Conservation (phyloP, 345 rosid species). For the Lepidium africanum region DNA sequence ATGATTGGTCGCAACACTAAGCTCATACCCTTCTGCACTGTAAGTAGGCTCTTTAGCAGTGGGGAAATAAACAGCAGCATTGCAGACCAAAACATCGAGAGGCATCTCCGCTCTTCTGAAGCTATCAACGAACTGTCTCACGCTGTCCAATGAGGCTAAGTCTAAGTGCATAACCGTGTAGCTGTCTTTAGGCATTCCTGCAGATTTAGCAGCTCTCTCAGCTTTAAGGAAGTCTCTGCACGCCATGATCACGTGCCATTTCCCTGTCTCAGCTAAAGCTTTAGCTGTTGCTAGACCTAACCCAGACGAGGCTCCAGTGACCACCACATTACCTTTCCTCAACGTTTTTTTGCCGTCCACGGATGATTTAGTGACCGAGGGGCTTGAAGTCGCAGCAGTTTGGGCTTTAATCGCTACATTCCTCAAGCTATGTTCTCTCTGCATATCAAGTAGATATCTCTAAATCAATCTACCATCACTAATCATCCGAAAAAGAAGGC, state of each 20-base stretch:
- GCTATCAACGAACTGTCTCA: constrained; percentile 76
- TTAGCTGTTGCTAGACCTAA: constrained; percentile 87
- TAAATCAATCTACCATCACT: background rate
- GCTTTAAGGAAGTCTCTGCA: constrained; percentile 56
- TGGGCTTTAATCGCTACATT: constrained; percentile 57
- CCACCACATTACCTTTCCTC: constrained; percentile 65
- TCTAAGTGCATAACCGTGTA: constrained; percentile 90
- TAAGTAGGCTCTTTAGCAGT: constrained; percentile 93
- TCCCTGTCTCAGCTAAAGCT: constrained; percentile 83
- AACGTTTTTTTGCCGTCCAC: constrained; percentile 69
- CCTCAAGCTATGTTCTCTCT: constrained; percentile 53
- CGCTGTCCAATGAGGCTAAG: constrained; percentile 86
- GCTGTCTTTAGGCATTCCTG: constrained; percentile 69
- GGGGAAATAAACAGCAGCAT: constrained; percentile 93
- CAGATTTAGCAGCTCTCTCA: constrained; percentile 20
- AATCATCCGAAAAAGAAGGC: background rate
- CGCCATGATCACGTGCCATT: constrained; percentile 94
- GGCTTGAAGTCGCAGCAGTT: constrained; percentile 50
- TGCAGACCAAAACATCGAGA: constrained; percentile 88
- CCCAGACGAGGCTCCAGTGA: constrained; percentile 95
- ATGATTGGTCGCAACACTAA: constrained; percentile 94
- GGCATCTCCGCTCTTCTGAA: constrained; percentile 64
- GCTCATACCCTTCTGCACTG: constrained; percentile 94
- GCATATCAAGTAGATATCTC: background rate
- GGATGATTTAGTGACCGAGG: constrained; percentile 39